Base-by-base conservation (phyloP, 139 green algal genomes). In the Protoeuglena noctilucae region DNA sequence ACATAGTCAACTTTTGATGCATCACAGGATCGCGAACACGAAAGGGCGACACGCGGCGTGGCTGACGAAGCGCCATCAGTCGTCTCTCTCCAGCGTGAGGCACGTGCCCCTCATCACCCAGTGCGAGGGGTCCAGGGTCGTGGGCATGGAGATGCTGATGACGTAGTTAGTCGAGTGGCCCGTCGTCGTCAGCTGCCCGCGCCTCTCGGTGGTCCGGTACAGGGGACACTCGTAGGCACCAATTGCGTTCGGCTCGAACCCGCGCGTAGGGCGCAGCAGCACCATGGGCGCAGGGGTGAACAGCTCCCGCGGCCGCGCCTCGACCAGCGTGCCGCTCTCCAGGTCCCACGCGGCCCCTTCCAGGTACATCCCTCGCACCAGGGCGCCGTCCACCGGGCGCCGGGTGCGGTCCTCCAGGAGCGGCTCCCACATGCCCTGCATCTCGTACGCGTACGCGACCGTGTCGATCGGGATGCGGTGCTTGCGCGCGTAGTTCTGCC, bases 91-190 rank as follows among this genome's bases (percentile, higher is more conserved):
- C 34, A 43, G 12, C 34, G 34, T 51, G 41, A 58, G 48, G 19
- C 55, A 63, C 22, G 67, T 54, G 3, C 65, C 65, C 21, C 65
- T 40, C 39, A 40, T 52, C 7, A 68, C 56, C 65, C 65, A 72
- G 54, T 72, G 56, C 7, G 54, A 22, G 47, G 52, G 53, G 4
- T 40, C 22, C 60, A 43, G 51, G 43, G 63, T 49, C 9, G 16
- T 64, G 3, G 65, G 65, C 31, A 68, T 21, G 9, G 24, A 23
- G 22, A 53, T 31, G 48, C 23, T 31, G 22, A 53, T 29, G 22
- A 53, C 22, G n/a, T 86, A 91, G 53, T 91, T 91, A 27, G 82
- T 88, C 24, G 64, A 79, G 69, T 90, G 81, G 3, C 81, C 81
- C 1, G 81, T 90, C 1, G 81, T 90, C 3, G 77, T 72, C 53